Percentiles rank a stretch among this genome's conserved stretches.
Evolutionary conservation across 306 rosid genomes (phyloP).

Genomic region (Begonia fuchsioides): DNA sequence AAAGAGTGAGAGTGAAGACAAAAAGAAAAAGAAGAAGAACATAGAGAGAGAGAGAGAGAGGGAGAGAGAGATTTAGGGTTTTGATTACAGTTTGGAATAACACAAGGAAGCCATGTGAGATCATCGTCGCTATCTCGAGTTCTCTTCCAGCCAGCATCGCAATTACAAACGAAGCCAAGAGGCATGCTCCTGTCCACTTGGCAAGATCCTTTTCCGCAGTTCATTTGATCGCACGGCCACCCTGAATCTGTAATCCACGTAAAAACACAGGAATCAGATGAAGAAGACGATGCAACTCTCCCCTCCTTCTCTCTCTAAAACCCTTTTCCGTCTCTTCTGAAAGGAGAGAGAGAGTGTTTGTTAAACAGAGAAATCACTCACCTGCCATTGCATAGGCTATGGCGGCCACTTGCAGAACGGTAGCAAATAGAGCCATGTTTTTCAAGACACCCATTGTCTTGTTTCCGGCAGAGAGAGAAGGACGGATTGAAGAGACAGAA

Average conservation of each 20-base stretch:
- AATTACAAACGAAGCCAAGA: slow-evolving; percentile 41
- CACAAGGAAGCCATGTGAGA: slow-evolving; percentile 67
- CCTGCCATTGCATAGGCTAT: background rate
- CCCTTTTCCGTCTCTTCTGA: too few relatives aligned
- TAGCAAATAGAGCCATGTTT: background rate
- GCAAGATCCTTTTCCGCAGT: slow-evolving; percentile 70
- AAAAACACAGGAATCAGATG: background rate
- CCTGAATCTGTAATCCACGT: slow-evolving; percentile 19
- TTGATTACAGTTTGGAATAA: slow-evolving; percentile 56
- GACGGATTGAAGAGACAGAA: background rate
- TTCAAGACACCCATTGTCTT: background rate
- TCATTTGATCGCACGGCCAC: slow-evolving; percentile 36
- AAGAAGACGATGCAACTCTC: background rate
- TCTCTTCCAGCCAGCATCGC: slow-evolving; percentile 52
- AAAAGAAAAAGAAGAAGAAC: background rate
- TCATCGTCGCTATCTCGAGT: slow-evolving; percentile 21
- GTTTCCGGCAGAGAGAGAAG: background rate
- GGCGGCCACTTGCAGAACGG: background rate
- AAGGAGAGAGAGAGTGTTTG: background rate
- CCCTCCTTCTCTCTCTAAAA: background rate
- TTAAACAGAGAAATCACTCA: background rate
- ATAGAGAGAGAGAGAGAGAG: background rate
- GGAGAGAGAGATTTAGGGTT: too few relatives aligned
- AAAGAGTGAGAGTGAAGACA: background rate
- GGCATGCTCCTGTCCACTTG: slow-evolving; percentile 14